These are phyloP conservation scores for Camellia japonica DNA, from an alignment of 148 eudicot species.

Conservation along the genomic window DNA sequence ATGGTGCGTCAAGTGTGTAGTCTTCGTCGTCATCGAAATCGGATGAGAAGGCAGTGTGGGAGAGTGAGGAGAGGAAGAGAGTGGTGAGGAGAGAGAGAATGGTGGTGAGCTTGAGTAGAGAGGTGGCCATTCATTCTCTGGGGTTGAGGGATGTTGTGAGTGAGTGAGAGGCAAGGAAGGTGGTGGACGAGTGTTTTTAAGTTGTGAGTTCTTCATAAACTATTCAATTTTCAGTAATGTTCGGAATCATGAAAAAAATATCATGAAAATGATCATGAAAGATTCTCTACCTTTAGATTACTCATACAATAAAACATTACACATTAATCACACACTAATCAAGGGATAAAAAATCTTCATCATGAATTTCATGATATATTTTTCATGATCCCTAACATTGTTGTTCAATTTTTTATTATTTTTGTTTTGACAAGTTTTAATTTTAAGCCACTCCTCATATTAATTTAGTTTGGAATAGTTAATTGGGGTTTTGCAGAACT, in stretches of 20 bases:
- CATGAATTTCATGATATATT: too few relatives aligned
- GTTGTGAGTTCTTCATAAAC: not conserved
- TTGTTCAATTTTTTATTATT: not conserved
- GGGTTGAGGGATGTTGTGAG: slow-evolving; percentile 1
- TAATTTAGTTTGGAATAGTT: slow-evolving; percentile 1
- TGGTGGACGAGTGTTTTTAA: slow-evolving; percentile 16
- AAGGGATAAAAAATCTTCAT: too few relatives aligned
- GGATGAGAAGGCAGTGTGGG: not conserved
- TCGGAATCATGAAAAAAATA: too few relatives aligned
- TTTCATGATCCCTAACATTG: too few relatives aligned
- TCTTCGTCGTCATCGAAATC: slow-evolving; percentile 22
- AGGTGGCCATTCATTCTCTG: slow-evolving; percentile 27
- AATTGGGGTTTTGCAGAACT: not conserved
- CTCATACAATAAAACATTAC: too few relatives aligned
- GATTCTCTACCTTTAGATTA: too few relatives aligned
- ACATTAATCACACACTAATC: too few relatives aligned
- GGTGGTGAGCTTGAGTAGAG: slow-evolving; percentile 27
- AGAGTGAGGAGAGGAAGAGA: slow-evolving; percentile 9
- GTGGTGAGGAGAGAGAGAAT: slow-evolving; percentile 21
- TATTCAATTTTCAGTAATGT: too few relatives aligned
- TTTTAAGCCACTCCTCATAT: too few relatives aligned
- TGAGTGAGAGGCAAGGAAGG: slow-evolving; percentile 11
- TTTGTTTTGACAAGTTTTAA: not conserved
- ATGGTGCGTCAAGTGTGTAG: slow-evolving; percentile 22
- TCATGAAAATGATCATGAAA: too few relatives aligned